Evolutionary conservation across 2,329 filamentous ascomycete genomes (phyloP), one percentile per base, ranked within the genome.

Genomic region (Biscogniauxia marginata): DNA sequence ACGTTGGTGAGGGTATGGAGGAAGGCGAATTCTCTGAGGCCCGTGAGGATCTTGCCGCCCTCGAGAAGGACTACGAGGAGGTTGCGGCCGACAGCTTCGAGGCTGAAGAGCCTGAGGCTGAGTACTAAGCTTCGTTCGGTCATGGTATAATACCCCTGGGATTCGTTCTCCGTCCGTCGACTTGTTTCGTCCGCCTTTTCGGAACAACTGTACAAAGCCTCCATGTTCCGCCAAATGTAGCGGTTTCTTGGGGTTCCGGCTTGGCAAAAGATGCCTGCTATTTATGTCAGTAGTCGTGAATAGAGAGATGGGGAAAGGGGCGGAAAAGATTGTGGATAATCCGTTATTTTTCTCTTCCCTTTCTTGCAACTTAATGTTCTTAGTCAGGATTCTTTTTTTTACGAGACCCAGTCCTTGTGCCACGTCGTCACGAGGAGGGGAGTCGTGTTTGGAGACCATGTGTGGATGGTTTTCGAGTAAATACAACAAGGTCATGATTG

Each of bases 1-100:
- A 90, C 65, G 90, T 95, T 53, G 90, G 90, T 64, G 90, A 95
- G 78, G 90, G 90, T 77, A 95, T 95, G 90, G 90, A 95, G 79
- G 90, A 95, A 74, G 90, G 90, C 68, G 90, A 95, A 75, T 95
- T 95, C 79, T 89, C 87, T 61, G 90, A 95, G 76, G 90, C 90
- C 60, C 87, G 90, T 66, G 90, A 95, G 79, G 90, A 95, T 73
- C 80, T 95, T 59, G 90, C 90, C 61, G 90, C 90, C 49, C 80
- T 95, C 30, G 90, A 93, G 81, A 90, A 88, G 79, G 90, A 93
- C 69, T 93, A 93, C 72, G 89, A 92, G 75, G 90, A 93, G 81
- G 89, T 93, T 65, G 89, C 89, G 59, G 84, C 80, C 71, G 89
- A 93, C 75, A 90, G 87, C 63, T 77, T 79, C 62, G 79, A 87